These are phyloP conservation scores for Psilocybe tampanensis DNA, from an alignment of 768 basidiomycete genomes.

Conservation along the genomic window DNA sequence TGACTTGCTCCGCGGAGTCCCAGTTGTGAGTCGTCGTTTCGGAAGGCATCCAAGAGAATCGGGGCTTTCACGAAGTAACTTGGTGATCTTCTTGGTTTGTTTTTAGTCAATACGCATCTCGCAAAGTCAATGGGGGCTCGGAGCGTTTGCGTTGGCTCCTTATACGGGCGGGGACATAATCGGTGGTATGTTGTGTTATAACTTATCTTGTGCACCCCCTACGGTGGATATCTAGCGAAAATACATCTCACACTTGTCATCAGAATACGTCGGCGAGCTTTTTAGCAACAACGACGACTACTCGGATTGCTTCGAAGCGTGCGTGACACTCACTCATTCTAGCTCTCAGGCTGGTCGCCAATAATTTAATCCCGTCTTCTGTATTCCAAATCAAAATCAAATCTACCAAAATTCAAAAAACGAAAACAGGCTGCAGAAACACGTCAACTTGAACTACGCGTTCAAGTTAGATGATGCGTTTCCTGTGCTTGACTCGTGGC, in stretches of 20 bases:
- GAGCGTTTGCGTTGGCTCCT: constrained; percentile 42
- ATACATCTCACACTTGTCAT: too few relatives aligned
- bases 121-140: constrained; percentile 40
- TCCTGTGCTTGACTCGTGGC: constrained; percentile 38
- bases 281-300: neutral
- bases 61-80: too few relatives aligned
- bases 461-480: constrained; percentile 8
- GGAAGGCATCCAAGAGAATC: too few relatives aligned
- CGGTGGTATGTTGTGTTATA: constrained; percentile 30
- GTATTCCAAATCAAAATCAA: too few relatives aligned
- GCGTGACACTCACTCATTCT: too few relatives aligned
- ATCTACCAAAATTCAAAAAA: too few relatives aligned
- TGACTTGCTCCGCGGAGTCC: constrained; percentile 19
- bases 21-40: neutral
- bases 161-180: constrained; percentile 8
- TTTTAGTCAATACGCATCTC: constrained; percentile 42
- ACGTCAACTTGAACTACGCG: constrained; percentile 18
- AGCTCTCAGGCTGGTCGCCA: too few relatives aligned
- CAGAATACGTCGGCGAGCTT: constrained; percentile 47
- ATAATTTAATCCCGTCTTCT: too few relatives aligned
- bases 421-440: constrained; percentile 13
- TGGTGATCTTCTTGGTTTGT: too few relatives aligned
- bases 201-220: too few relatives aligned
- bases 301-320: neutral
- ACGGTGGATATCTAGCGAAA: too few relatives aligned